Percentiles rank a stretch among this genome's conserved stretches.
Conservation (phyloP, 1,284 basidiomycete genomes). For the Ceratobasidium sp. region DNA sequence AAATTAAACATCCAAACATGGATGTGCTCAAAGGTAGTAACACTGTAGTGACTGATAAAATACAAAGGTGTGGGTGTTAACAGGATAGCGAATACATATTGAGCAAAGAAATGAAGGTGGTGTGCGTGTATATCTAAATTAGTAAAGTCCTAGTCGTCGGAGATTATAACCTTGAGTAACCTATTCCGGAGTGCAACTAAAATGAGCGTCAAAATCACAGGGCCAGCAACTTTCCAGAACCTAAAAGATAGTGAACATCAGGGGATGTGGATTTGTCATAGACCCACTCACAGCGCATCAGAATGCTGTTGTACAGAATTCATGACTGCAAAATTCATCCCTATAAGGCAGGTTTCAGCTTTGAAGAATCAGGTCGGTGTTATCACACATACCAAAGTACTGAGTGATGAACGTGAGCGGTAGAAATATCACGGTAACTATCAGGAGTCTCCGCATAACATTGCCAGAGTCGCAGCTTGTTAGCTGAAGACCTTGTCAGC, state of each 20-base stretch:
- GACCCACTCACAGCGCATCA: constrained; percentile 21
- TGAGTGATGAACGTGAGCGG: constrained; percentile 78
- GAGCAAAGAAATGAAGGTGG: neutral
- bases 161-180: constrained; percentile 15
- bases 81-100: constrained; percentile 9
- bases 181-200: constrained; percentile 21
- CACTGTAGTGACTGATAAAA: neutral
- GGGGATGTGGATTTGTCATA: neutral
- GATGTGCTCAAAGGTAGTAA: too few species aligned
- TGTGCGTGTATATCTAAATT: neutral
- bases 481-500: constrained; percentile 11
- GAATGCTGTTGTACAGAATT: constrained; percentile 53
- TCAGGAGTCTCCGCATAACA: constrained; percentile 36
- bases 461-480: constrained; percentile 35
- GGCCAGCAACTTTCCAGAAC: constrained; percentile 36
- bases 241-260: neutral
- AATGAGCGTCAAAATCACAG: constrained; percentile 19
- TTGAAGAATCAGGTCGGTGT: constrained; percentile 13
- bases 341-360: constrained; percentile 58
- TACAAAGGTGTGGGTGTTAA: neutral
- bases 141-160: neutral
- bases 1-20: neutral
- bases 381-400: constrained; percentile 66
- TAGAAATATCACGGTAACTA: constrained; percentile 77
- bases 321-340: constrained; percentile 76